Evolutionary conservation across 2,329 filamentous ascomycete species (phyloP).

Genomic region (Cytospora piceae): DNA sequence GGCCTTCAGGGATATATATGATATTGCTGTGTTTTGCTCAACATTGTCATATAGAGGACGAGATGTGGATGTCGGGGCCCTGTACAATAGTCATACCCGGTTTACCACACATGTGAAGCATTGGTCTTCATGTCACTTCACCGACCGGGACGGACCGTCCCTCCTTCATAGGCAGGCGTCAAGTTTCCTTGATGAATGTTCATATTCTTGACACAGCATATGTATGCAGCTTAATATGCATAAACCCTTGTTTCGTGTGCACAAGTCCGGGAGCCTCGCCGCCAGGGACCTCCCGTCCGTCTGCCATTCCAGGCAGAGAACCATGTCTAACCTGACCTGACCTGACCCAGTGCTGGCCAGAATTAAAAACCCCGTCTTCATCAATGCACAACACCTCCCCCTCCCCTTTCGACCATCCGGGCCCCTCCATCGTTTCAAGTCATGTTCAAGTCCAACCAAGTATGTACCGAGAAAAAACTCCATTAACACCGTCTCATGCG

Average conservation of each 20-base stretch:
- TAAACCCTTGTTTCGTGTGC: constrained; percentile 4
- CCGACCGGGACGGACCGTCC: background rate
- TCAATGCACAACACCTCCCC: background rate
- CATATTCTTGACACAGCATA: constrained; percentile 25
- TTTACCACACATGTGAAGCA: background rate
- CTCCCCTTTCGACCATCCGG: background rate
- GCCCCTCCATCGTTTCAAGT: constrained; percentile 5
- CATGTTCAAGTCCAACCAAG: constrained; percentile 16
- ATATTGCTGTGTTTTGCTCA: background rate
- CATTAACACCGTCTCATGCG: constrained; percentile 17
- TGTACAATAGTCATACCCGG: too few relatives aligned
- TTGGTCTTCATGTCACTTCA: background rate
- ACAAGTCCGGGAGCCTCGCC: constrained; percentile 10
- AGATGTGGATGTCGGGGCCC: background rate
- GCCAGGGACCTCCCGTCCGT: background rate
- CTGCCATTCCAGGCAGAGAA: background rate
- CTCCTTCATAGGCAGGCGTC: background rate
- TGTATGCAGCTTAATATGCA: constrained; percentile 28
- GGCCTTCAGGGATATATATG: too few relatives aligned
- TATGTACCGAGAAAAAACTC: constrained; percentile 13
- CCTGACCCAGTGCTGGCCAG: background rate
- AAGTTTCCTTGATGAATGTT: constrained; percentile 22
- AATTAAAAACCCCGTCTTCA: background rate
- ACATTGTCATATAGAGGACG: background rate
- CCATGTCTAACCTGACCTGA: background rate